phyloP scores from a whole-genome alignment of 2,329 filamentous ascomycete species.

The Hymenoscyphus fraxineus region DNA sequence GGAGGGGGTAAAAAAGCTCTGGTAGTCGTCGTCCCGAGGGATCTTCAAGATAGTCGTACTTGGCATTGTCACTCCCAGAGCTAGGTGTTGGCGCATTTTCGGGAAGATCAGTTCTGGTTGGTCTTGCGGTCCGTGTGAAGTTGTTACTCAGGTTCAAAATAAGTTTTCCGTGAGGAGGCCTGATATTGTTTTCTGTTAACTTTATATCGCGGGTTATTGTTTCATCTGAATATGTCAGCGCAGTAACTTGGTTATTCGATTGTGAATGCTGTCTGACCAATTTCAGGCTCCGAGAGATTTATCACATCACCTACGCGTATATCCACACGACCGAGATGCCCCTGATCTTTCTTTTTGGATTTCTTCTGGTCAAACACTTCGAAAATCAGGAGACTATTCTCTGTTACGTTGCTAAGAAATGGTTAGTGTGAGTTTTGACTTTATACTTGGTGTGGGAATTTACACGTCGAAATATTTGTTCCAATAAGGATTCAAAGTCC shows the following conservation, averaged over 20 bases:
- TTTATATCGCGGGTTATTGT: not conserved
- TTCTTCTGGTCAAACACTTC: not conserved
- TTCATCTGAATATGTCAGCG: not conserved
- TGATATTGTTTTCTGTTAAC: not conserved
- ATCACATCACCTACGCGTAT: not conserved
- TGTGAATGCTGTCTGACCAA: not conserved
- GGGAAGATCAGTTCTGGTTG: not conserved
- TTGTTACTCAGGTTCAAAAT: not conserved
- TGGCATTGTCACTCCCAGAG: not conserved
- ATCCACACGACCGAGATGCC: not conserved
- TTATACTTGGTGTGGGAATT: not conserved
- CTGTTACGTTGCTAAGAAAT: not conserved
- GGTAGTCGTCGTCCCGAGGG: not conserved
- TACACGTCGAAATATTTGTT: not conserved
- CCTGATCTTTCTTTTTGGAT: not conserved
- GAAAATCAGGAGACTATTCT: not conserved
- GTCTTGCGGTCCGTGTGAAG: not conserved
- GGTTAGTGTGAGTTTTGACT: not conserved
- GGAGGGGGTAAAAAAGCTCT: too few species aligned
- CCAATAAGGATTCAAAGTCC: not conserved
- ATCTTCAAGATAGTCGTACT: not conserved
- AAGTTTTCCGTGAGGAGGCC: not conserved
- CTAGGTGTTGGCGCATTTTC: not conserved
- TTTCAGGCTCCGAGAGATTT: not conserved
- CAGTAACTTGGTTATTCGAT: not conserved